phyloP scores from a whole-genome alignment of 2,329 filamentous ascomycete genomes.

The Trichoderma sp. region DNA sequence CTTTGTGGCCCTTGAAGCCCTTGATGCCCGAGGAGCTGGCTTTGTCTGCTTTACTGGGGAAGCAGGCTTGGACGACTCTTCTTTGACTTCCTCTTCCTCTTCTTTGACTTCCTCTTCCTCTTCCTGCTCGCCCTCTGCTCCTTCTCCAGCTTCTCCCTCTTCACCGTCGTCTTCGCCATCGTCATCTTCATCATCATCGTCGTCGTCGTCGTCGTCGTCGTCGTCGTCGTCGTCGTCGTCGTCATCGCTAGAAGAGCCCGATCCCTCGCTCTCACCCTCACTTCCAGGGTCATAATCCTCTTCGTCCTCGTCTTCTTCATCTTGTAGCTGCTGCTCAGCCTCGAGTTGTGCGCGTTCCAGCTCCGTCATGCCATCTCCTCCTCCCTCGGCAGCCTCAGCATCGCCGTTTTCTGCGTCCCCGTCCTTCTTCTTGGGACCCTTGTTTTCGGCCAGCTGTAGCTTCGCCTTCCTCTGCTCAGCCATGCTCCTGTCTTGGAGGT shows the following conservation, averaged over 20 bases:
- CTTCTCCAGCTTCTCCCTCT: conserved; percentile 32
- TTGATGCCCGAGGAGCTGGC: conserved; percentile 8
- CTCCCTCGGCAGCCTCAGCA: conserved; percentile 33
- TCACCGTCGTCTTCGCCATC: conserved; percentile 35
- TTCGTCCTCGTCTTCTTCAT: conserved; percentile 62
- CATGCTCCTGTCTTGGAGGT: conserved; percentile 65
- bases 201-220: conserved; percentile 41
- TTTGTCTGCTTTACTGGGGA: conserved; percentile 14
- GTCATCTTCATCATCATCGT: conserved; percentile 39
- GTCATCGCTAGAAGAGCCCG: conserved; percentile 48
- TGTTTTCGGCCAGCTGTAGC: conserved; percentile 58
- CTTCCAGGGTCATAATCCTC: conserved; percentile 65
- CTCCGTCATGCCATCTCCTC: conserved; percentile 44
- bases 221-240: conserved; percentile 53
- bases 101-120: conserved; percentile 23
- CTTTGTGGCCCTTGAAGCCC: not conserved
- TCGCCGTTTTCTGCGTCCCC: conserved; percentile 39
- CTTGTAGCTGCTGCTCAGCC: conserved; percentile 51
- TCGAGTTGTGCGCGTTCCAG: conserved; percentile 50
- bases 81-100: conserved; percentile 24
- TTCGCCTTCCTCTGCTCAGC: conserved; percentile 65
- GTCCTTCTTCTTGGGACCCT: conserved; percentile 43
- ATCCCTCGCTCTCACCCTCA: conserved; percentile 58
- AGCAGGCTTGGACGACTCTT: conserved; percentile 20
- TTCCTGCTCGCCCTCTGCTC: conserved; percentile 31